Evolutionary conservation across 495 filamentous ascomycete genomes (phyloP).

Genomic region (Trichoderma virens): DNA sequence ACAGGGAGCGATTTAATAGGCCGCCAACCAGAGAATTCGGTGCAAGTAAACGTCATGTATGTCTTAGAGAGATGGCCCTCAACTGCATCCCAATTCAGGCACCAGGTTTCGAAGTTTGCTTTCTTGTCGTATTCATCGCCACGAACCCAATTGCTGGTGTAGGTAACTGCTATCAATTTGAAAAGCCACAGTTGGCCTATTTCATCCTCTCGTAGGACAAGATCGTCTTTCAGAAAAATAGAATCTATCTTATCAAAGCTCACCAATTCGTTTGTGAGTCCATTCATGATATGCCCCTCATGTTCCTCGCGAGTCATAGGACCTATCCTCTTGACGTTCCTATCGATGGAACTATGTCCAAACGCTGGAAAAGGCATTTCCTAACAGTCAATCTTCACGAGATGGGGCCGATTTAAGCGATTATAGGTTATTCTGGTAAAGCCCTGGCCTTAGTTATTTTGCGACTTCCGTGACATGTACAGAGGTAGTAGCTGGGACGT

Average conservation of each 20-base stretch:
- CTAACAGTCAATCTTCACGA: too few species aligned
- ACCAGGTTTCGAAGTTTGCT: neutral
- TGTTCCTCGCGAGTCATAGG: neutral
- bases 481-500: too few species aligned
- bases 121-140: neutral
- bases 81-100: neutral
- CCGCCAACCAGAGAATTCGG: neutral
- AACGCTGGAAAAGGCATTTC: too few species aligned
- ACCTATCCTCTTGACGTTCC: too few species aligned
- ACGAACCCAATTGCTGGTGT: neutral
- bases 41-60: neutral
- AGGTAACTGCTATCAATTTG: neutral
- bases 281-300: neutral
- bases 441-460: too few species aligned
- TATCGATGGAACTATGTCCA: too few species aligned
- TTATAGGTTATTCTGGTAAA: too few species aligned
- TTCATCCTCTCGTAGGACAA: neutral
- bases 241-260: neutral
- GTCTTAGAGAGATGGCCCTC: neutral
- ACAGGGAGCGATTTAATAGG: neutral
- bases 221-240: neutral
- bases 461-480: too few species aligned
- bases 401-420: too few species aligned
- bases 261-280: neutral
- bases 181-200: neutral